Conservation (phyloP, 345 rosid species). For the Crucihimalaya himalaica region DNA sequence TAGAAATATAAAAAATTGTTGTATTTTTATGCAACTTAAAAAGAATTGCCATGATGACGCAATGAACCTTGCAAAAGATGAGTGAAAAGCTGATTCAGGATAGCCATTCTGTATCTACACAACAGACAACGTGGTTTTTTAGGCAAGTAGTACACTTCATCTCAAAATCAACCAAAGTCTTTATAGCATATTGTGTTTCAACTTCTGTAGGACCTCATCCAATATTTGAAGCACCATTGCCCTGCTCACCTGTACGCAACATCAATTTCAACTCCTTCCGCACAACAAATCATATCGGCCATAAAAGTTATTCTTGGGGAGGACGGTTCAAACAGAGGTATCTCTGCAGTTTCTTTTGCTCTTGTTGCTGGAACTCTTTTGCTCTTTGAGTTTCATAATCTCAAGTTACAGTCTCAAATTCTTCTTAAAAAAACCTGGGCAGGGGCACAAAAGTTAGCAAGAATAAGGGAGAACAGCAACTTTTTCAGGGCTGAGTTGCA, state of each 20-base stretch:
- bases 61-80: not conserved
- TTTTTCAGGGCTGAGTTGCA: slow-evolving; percentile 87
- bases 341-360: not conserved
- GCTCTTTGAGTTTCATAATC: not conserved
- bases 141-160: not conserved
- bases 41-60: no score
- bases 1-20: not conserved
- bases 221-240: slow-evolving; percentile 66
- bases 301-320: slow-evolving; percentile 89
- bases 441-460: slow-evolving; percentile 93
- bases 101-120: not conserved
- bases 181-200: not conserved
- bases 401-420: not conserved
- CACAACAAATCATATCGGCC: slow-evolving; percentile 84
- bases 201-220: slow-evolving; percentile 66
- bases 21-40: no score
- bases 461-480: slow-evolving; percentile 94
- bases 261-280: slow-evolving; percentile 92
- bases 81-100: not conserved
- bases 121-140: not conserved
- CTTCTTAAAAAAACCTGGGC: not conserved
- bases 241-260: slow-evolving; percentile 97
- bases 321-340: slow-evolving; percentile 96
- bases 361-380: not conserved
- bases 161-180: slow-evolving; percentile 12